These are phyloP conservation scores for Pythium oligandrum DNA, from an alignment of 352 stramenopile species.

Conservation along the genomic window DNA sequence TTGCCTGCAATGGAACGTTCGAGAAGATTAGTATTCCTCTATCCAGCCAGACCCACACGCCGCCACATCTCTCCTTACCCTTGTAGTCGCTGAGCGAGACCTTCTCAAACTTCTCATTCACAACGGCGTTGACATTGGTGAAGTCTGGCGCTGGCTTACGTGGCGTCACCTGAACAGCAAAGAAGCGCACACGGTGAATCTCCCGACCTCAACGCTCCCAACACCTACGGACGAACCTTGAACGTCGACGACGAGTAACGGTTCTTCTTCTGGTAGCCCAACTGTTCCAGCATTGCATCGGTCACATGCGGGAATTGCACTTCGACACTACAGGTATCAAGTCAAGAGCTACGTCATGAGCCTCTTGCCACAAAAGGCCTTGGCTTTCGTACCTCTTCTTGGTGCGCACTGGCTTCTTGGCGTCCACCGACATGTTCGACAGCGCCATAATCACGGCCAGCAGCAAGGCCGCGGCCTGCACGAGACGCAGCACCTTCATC, in stretches of 20 bases:
- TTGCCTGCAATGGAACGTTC: slow-evolving; percentile 24
- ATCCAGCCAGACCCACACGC: not conserved
- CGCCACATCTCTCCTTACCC: slow-evolving; percentile 8
- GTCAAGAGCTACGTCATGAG: too few relatives aligned
- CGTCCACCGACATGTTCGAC: slow-evolving; percentile 8
- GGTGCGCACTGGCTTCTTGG: slow-evolving; percentile 10
- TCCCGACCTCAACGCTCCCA: not conserved
- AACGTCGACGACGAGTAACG: slow-evolving; percentile 66
- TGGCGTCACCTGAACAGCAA: slow-evolving; percentile 39
- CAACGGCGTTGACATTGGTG: slow-evolving; percentile 70
- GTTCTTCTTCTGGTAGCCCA: slow-evolving; percentile 82
- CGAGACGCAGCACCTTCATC: slow-evolving; percentile 17
- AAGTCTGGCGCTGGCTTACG: slow-evolving; percentile 69
- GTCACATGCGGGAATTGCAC: slow-evolving; percentile 76
- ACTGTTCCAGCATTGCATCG: slow-evolving; percentile 66
- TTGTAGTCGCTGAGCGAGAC: slow-evolving; percentile 71
- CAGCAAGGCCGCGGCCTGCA: slow-evolving; percentile 22
- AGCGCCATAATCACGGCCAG: slow-evolving; percentile 27
- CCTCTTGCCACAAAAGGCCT: too few relatives aligned
- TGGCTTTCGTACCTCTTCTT: slow-evolving; percentile 46
- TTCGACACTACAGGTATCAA: slow-evolving; percentile 33
- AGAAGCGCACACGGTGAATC: not conserved
- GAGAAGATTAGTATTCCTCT: not conserved
- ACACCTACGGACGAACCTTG: slow-evolving; percentile 25
- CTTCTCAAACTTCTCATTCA: slow-evolving; percentile 79